A percentile compares a stretch with the other conserved stretches of the same genome.
Conservation (phyloP, 495 filamentous ascomycete genomes). For the Neurospora sp. region DNA sequence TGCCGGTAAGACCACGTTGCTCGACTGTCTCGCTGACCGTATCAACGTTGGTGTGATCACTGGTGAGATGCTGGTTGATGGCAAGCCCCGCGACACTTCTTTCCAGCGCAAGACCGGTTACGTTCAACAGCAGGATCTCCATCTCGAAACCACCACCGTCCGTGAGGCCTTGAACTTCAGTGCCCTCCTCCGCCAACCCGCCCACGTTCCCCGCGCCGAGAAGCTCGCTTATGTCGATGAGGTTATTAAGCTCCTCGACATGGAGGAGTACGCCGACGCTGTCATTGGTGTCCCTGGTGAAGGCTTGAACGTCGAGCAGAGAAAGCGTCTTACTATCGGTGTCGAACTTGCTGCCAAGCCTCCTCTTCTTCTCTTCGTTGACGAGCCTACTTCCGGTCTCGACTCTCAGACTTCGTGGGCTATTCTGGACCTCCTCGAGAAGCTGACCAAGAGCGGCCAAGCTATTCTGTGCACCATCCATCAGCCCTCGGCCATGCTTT, state of each 20-base stretch:
- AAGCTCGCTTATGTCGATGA: constrained; percentile 84
- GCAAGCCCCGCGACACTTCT: constrained; percentile 58
- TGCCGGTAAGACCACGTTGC: constrained; percentile 64
- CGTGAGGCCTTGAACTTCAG: constrained; percentile 77
- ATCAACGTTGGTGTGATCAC: constrained; percentile 79
- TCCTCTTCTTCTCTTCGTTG: constrained; percentile 78
- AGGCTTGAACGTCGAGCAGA: constrained; percentile 87
- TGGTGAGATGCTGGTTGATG: constrained; percentile 80
- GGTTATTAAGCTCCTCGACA: constrained; percentile 80
- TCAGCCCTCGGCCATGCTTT: constrained; percentile 81
- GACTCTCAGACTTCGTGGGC: constrained; percentile 84
- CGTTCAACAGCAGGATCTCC: constrained; percentile 92
- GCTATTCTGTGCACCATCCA: constrained; percentile 90
- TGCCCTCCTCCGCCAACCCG: constrained; percentile 75
- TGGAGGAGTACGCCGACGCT: constrained; percentile 81
- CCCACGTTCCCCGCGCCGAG: constrained; percentile 52
- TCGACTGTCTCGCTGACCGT: constrained; percentile 65
- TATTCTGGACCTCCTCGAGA: constrained; percentile 67
- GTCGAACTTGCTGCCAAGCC: constrained; percentile 89
- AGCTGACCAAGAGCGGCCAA: constrained; percentile 73
- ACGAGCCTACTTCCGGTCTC: constrained; percentile 78
- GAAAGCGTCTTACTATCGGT: constrained; percentile 82
- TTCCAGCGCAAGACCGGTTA: constrained; percentile 95
- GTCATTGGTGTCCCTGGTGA: constrained; percentile 80
- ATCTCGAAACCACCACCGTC: constrained; percentile 76